A percentile compares a stretch with the other conserved stretches of the same genome.
These are phyloP conservation scores for Chlorencoelia australis DNA, from an alignment of 2,329 filamentous ascomycete genomes.

Conservation along the genomic window DNA sequence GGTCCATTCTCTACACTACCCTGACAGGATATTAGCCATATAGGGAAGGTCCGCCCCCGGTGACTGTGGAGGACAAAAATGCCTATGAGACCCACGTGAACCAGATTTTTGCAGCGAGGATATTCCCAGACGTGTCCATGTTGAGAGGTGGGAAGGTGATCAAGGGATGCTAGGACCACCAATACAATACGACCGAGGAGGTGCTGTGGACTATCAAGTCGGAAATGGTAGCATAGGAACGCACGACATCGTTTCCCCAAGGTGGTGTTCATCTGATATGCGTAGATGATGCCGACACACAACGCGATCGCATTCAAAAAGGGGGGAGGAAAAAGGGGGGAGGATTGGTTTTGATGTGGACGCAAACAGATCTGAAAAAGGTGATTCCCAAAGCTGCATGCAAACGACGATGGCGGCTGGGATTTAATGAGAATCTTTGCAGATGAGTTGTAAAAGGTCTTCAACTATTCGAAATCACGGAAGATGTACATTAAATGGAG, in stretches of 20 bases:
- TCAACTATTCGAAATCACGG: too few relatives aligned
- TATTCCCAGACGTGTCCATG: slow-evolving; percentile 4
- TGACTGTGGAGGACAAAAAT: slow-evolving; percentile 3
- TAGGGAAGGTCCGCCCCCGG: slow-evolving; percentile 1
- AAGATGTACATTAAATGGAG: too few relatives aligned
- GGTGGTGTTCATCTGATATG: slow-evolving; percentile 19
- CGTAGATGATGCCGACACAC: slow-evolving; percentile 2
- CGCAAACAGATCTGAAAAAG: slow-evolving; percentile 20
- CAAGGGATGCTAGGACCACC: slow-evolving; percentile 7
- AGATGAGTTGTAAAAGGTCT: too few relatives aligned
- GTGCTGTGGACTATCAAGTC: slow-evolving; percentile 5
- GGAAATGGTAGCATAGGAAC: slow-evolving; percentile 7
- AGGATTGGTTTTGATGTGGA: slow-evolving; percentile 12
- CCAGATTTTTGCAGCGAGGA: slow-evolving; percentile 2
- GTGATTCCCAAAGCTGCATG: slow-evolving; percentile 8
- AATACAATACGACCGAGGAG: slow-evolving; percentile 7
- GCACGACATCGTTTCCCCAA: slow-evolving; percentile 4
- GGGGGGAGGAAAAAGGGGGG: too few relatives aligned
- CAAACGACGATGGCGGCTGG: slow-evolving; percentile 5
- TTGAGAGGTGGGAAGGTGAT: slow-evolving; percentile 5
- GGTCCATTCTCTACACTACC: slow-evolving; percentile 5
- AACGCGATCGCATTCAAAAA: slow-evolving; percentile 6
- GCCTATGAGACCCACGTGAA: slow-evolving; percentile 7
- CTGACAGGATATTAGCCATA: slow-evolving; percentile 8
- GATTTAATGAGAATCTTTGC: too few relatives aligned